These are phyloP conservation scores for Medicago arabica DNA, from an alignment of 306 rosid genomes.

Conservation along the genomic window DNA sequence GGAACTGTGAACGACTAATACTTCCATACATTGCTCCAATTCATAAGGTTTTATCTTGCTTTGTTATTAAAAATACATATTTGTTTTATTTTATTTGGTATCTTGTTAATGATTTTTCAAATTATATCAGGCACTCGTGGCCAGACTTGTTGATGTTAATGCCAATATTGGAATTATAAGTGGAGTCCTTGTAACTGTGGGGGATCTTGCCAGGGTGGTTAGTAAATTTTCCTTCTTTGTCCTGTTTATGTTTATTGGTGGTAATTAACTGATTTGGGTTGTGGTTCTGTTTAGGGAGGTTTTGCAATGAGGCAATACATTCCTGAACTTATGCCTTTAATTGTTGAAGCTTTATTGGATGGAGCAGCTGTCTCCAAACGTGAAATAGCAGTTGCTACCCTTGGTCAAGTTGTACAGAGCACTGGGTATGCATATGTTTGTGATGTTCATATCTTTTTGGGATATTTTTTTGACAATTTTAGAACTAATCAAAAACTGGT, in stretches of 20 bases:
- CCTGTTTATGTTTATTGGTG: background rate
- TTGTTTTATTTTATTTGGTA: slow-evolving; percentile 22
- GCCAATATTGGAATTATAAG: slow-evolving; percentile 85
- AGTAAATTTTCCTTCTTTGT: slow-evolving; percentile 49
- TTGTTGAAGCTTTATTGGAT: slow-evolving; percentile 93
- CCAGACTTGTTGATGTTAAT: slow-evolving; percentile 77
- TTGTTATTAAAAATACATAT: slow-evolving; percentile 27
- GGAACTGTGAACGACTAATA: slow-evolving; percentile 91
- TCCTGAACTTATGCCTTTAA: slow-evolving; percentile 98
- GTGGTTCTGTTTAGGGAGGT: slow-evolving; percentile 75
- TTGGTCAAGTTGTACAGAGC: slow-evolving; percentile 99
- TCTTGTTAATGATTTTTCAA: slow-evolving; percentile 41
- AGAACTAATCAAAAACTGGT: slow-evolving; percentile 18
- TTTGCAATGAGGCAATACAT: slow-evolving; percentile 96
- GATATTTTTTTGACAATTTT: slow-evolving; percentile 30
- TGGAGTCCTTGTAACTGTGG: slow-evolving; percentile 98
- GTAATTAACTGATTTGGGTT: slow-evolving; percentile 31
- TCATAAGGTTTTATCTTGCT: slow-evolving; percentile 73
- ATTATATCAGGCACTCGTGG: slow-evolving; percentile 84
- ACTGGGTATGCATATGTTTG: slow-evolving; percentile 73
- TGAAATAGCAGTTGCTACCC: slow-evolving; percentile 95
- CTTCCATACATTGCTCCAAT: slow-evolving; percentile 96
- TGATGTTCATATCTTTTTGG: slow-evolving; percentile 15
- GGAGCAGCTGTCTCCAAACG: slow-evolving; percentile 95
- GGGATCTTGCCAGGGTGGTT: slow-evolving; percentile 99